These are phyloP conservation scores for Pyracantha coccinea DNA, from an alignment of 331 rosid genomes.

Conservation along the genomic window DNA sequence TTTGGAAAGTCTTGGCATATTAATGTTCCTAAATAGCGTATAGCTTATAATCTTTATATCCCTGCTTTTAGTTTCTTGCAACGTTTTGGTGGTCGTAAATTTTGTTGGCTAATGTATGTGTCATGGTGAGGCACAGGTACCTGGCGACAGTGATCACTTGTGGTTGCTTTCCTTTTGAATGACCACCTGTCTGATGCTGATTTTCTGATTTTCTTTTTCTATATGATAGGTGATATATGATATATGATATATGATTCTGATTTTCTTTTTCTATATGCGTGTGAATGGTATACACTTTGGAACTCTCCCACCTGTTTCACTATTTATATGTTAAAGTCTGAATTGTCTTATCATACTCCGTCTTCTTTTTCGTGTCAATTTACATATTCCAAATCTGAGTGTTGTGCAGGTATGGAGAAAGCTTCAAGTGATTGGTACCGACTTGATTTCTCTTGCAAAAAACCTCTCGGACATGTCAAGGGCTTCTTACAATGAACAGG, in stretches of 20 bases:
- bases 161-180: neutral
- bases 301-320: neutral
- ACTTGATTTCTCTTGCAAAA: constrained; percentile 58
- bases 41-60: neutral
- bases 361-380: neutral
- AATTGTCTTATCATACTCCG: neutral
- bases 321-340: neutral
- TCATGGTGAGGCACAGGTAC: neutral
- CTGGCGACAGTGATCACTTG: neutral
- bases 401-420: constrained; percentile 60
- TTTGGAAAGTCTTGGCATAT: neutral
- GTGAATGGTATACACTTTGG: neutral
- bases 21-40: neutral
- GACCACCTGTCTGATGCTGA: neutral
- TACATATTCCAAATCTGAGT: constrained; percentile 1
- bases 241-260: neutral
- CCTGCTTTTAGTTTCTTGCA: neutral
- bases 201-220: neutral
- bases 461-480: constrained; percentile 64
- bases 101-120: neutral
- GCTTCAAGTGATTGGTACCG: constrained; percentile 52
- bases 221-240: neutral
- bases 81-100: neutral
- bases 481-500: constrained; percentile 52
- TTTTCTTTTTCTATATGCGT: neutral